Evolutionary conservation across 208 protist genomes (phyloP).

Genomic region (Leishmania guyanensis): DNA sequence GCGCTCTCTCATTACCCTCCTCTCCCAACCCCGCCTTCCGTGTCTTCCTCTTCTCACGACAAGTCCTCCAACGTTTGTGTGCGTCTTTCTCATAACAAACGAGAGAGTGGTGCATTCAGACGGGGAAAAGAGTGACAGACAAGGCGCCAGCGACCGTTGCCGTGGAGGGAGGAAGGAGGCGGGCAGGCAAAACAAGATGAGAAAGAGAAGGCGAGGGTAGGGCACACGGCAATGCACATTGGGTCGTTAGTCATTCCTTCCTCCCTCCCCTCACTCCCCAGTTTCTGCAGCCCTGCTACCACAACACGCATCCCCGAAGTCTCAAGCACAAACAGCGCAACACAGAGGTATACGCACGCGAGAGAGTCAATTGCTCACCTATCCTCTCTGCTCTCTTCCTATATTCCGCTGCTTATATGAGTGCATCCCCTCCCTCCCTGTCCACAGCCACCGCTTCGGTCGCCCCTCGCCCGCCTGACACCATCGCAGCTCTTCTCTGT

Average conservation of each 20-base stretch:
- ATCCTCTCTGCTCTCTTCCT: neutral
- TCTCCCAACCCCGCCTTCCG: too few species aligned
- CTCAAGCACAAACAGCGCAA: neutral
- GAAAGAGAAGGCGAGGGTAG: neutral
- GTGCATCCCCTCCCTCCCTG: neutral
- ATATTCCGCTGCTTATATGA: neutral
- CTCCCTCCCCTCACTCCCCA: neutral
- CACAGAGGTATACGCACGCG: neutral
- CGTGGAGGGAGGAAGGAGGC: neutral
- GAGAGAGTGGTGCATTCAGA: too few species aligned
- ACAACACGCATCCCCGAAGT: neutral
- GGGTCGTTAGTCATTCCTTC: neutral
- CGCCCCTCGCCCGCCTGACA: neutral
- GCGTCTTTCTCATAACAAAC: too few species aligned
- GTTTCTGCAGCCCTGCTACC: neutral
- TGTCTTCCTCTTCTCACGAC: too few species aligned
- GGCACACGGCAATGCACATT: neutral
- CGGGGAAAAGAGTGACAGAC: too few species aligned
- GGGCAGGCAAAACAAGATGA: neutral
- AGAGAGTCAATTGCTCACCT: neutral
- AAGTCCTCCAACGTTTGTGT: too few species aligned
- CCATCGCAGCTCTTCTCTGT: constrained; percentile 55
- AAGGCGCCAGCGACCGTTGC: neutral
- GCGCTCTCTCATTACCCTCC: too few species aligned
- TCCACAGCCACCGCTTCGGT: neutral